Base-by-base conservation (phyloP, 1,139 yeast genomes). In the Suhomyces anneliseae region DNA sequence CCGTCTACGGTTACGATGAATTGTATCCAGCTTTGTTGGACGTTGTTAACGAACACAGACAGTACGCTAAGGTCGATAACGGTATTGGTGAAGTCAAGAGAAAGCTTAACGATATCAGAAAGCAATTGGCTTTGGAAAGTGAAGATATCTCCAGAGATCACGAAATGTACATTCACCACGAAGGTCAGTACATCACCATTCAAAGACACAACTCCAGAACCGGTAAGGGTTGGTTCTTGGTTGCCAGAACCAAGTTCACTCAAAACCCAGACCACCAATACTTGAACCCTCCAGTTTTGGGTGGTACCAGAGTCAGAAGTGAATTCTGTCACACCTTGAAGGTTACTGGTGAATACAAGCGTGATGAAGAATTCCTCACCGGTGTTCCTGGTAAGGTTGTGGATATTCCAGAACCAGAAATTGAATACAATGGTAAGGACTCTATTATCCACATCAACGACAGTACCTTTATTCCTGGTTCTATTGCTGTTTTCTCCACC, bases 161-260 rank as follows among this genome's bases (percentile, higher is more conserved):
- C 55, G 98, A 93, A 67, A 90, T 88, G 86, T 93, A 89, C 64
- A 89, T 93, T 42, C 97, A 93, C 60, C 97, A 89, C 60, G 96
- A 90, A 54, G 96, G 88, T 9, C 96, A 90, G 64, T 93, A 79
- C 64, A 89, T 93, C 51, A 92, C 98, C 1, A 85, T 92, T 46
- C 97, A 92, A 65, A 76, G 98, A 54, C 81, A 85, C 43, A 89
- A 90, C 61, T 85, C 96, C 0, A 78, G 82, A 54, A 84, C 90
- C 8, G 98, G 97, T 1, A 79, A 80, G 50, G 99, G 99, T 2
- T 89, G 89, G 83, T 90, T 88, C 57, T 74, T 93, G 58, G 79
- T 93, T 61, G 96, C 97, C 0, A 79, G 97, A 63, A 82, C 95
- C 4, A 90, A 90, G 60, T 92, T 93, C 57, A 55, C 63, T 39